Conservation (phyloP, 257 asterid species). For the Penstemon newberryi region DNA sequence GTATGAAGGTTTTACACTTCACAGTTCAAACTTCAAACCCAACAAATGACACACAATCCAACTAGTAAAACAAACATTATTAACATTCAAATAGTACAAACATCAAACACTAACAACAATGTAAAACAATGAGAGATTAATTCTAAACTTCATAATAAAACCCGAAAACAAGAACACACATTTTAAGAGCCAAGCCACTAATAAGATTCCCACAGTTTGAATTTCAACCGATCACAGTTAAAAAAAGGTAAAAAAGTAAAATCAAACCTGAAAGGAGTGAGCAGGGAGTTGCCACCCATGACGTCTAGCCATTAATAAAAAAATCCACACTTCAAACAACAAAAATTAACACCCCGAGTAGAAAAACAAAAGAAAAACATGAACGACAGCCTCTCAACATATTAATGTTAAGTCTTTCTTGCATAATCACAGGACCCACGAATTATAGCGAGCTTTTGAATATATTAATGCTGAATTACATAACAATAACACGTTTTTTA, state of each 20-base stretch:
- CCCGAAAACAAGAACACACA: constrained; percentile 22
- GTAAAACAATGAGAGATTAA: constrained; percentile 24
- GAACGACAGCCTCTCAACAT: too few species aligned
- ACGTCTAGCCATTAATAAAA: constrained; percentile 80
- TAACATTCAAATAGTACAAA: neutral
- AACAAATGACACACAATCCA: constrained; percentile 10
- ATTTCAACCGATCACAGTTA: constrained; percentile 21
- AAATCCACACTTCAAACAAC: constrained; percentile 32
- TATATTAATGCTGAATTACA: constrained; percentile 39
- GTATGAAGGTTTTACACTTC: neutral
- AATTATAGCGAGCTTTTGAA: constrained; percentile 28
- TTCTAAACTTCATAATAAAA: constrained; percentile 15
- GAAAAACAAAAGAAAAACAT: too few species aligned
- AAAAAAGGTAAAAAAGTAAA: neutral
- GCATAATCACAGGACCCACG: constrained; percentile 34
- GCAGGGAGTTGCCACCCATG: constrained; percentile 99
- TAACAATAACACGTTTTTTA: constrained; percentile 32
- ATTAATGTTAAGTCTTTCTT: neutral
- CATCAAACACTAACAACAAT: constrained; percentile 5
- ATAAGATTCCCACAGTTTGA: constrained; percentile 12
- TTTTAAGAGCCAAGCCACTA: constrained; percentile 34
- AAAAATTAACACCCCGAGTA: constrained; percentile 22
- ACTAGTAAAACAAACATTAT: neutral
- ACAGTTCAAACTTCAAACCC: neutral
- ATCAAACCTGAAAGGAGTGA: constrained; percentile 88